These are phyloP conservation scores for Thuidium tamariscinum DNA, from an alignment of 225 moss, liverwort and hornwort species.

Conservation along the genomic window DNA sequence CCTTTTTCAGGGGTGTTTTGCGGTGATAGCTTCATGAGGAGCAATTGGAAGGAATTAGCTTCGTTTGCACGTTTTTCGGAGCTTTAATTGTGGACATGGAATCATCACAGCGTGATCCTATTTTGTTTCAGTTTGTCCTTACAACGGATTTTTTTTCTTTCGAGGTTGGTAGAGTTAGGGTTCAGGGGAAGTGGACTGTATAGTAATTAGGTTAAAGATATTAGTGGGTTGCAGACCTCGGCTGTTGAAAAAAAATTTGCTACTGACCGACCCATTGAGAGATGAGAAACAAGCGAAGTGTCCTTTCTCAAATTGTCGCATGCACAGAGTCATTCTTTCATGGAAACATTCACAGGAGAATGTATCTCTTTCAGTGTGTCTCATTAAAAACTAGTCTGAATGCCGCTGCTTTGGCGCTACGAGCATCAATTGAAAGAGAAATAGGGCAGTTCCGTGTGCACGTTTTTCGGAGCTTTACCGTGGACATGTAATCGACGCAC, in stretches of 20 bases:
- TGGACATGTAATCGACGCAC: not conserved
- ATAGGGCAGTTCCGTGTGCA: not conserved
- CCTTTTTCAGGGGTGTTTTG: not conserved
- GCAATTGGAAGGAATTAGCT: not conserved
- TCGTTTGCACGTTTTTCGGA: not conserved
- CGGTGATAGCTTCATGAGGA: not conserved
- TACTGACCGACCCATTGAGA: not conserved
- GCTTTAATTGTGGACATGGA: not conserved
- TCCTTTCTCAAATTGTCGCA: not conserved
- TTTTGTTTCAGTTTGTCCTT: not conserved
- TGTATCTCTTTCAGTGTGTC: not conserved
- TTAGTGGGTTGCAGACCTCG: not conserved
- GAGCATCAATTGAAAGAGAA: not conserved
- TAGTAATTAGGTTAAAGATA: not conserved
- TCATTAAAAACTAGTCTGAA: not conserved
- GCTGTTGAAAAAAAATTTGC: not conserved
- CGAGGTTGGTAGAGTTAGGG: conserved; percentile 3
- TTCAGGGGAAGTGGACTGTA: not conserved
- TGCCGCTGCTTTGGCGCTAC: too few relatives aligned
- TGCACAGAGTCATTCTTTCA: not conserved
- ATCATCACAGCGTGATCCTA: not conserved
- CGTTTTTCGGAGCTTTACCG: not conserved
- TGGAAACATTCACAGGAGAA: not conserved
- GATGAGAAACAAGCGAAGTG: not conserved
- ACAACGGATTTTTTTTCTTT: not conserved